Evolutionary conservation across 768 basidiomycete species (phyloP), one percentile per base, ranked within the genome.

Genomic region (Russula abietina): DNA sequence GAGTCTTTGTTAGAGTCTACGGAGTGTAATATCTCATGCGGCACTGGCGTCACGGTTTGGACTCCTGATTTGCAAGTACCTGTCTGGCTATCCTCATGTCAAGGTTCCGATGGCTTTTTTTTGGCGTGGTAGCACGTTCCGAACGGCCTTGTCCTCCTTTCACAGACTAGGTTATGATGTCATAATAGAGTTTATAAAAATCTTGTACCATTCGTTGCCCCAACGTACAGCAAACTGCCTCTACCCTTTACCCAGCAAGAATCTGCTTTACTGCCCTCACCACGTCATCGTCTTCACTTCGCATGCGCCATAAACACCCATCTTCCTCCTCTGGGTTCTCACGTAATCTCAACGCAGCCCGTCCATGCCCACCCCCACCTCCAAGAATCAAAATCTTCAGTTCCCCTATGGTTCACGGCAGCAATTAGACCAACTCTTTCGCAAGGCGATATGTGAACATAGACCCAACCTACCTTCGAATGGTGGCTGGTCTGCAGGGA

Each of bases 271-370:
- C 76, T 24, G 73, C 66, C 28, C 65, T 73, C 59, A 80, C 71
- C 64, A 87, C 65, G 17, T 68, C 72, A 17, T 67, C 69, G 56
- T 85, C 79, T 12, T 73, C 76, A 68, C 83, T 81, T 32, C 86
- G 83, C 62, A 89, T 57, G 54, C 84, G 80, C 88, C 89, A 91
- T 51, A 91, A 70, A 69, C 87, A 88, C 32, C 86, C 81, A 36
- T 85, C 84, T 45, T 88, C 89, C 5, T 87, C 85, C 26, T 68
- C 68, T 4, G 39, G 68, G 22, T 80, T 80, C 65, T 83, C 83
- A 55, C 78, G 81, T 52, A 91, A 72, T 38, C 87, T 81, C 36
- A 89, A 70, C 14, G 77, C 76, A 6, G 80, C 81, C 10, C 68
- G 51, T 1, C 67, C 68, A 43, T 17, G 51, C 4, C 43, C 48